These are phyloP conservation scores for Penicillium sp. DNA, from an alignment of 2,329 filamentous ascomycete genomes.

Conservation along the genomic window DNA sequence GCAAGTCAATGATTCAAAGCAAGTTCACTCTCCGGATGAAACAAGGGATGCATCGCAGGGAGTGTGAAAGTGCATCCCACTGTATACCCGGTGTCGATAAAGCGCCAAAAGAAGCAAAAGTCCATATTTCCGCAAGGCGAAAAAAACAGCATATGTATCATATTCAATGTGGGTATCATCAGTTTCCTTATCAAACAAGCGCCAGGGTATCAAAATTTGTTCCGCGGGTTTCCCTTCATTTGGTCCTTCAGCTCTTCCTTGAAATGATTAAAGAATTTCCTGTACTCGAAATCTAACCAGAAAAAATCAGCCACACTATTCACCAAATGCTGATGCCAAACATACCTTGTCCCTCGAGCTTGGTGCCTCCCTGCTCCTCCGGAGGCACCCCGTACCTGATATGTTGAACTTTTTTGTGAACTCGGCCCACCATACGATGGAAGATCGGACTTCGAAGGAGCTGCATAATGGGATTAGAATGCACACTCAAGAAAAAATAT, in stretches of 20 bases:
- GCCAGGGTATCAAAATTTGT: constrained; percentile 26
- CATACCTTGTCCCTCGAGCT: constrained; percentile 37
- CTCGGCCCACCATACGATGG: constrained; percentile 43
- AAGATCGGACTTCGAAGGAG: constrained; percentile 45
- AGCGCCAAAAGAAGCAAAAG: background rate
- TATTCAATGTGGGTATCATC: constrained; percentile 10
- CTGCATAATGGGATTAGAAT: constrained; percentile 22
- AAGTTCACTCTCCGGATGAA: constrained; percentile 24
- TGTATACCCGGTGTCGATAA: constrained; percentile 19
- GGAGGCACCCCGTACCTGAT: constrained; percentile 42
- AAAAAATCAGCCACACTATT: constrained; percentile 2
- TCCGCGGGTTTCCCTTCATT: constrained; percentile 37
- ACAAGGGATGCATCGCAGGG: constrained; percentile 25
- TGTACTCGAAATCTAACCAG: constrained; percentile 25
- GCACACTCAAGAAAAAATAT: background rate
- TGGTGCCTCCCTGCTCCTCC: constrained; percentile 44
- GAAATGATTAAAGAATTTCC: constrained; percentile 39
- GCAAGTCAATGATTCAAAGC: background rate
- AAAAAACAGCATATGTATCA: background rate
- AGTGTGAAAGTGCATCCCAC: constrained; percentile 19
- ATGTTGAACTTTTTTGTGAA: constrained; percentile 43
- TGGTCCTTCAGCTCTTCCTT: constrained; percentile 45
- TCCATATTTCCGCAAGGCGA: background rate
- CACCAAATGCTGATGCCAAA: background rate
- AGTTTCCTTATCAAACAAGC: constrained; percentile 8